Base-by-base conservation (phyloP, 768 basidiomycete genomes). In the Coprinellus aureogranulatus region DNA sequence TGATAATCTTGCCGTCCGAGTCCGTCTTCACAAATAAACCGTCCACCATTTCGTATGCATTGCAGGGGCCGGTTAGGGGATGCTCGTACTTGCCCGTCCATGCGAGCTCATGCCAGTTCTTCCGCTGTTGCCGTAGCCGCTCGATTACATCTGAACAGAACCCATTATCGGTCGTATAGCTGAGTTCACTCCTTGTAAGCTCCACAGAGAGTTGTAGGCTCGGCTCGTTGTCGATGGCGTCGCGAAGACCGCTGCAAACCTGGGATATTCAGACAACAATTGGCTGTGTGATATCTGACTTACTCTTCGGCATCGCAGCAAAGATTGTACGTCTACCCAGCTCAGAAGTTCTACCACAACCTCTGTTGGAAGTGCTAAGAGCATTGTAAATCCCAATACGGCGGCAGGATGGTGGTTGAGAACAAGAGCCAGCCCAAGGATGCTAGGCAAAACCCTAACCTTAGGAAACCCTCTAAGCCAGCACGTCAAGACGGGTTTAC, bases 21-120 rank as follows among this genome's bases (percentile, higher is more conserved):
- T 59, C 65, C 23, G 66, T 74, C 64, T 83, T 79, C 34, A 77
- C 81, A 65, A 86, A 86, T 0, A 84, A 65, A 0, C 86, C 86
- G 0, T 75, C 81, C 3, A 86, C 85, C 58, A 87, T 74, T 58
- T 87, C 85, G 62, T 87, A 87, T 3, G 83, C 82, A 22, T 63
- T 62, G 54, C 67, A 70, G 18, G 55, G 27, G 9, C 70, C 69
- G 8, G 61, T 39, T 27, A 62, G 39, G 14, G 4, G n/a, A 22
- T 59, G 54, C 6, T 22, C 27, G 5, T 54, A 37, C 31, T 49
- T 57, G 18, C 22, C 46, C 12, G 25, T n/a, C 55, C 55, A 57
- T 23, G 31, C 18, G 27, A 57, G 37, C 5, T 20, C n/a, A 6
- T 34, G 28, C 55, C 55, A 57, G 9, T 34, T 3, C 25, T 12